Evolutionary conservation across 495 filamentous ascomycete species (phyloP).

Genomic region (Penicillium verhagenii): DNA sequence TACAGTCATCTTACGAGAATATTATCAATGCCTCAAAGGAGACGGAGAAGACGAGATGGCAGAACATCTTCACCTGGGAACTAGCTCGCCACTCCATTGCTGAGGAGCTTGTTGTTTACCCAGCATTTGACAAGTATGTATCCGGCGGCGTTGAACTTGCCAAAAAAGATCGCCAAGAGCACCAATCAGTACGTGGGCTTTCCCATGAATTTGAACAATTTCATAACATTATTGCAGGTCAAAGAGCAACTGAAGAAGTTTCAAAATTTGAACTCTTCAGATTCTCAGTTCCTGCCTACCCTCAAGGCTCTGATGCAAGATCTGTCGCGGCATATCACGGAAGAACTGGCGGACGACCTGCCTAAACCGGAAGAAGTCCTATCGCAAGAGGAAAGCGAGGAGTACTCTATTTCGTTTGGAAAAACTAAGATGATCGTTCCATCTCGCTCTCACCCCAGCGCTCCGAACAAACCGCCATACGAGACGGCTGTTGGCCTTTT

Average conservation of each 20-base stretch:
- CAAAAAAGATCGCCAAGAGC: conserved; percentile 58
- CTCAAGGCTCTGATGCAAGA: conserved; percentile 52
- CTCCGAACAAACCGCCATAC: conserved; percentile 35
- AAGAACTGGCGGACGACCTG: conserved; percentile 59
- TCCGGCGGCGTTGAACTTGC: conserved; percentile 50
- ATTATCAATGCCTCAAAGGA: conserved; percentile 49
- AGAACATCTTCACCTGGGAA: conserved; percentile 72
- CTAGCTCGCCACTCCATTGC: conserved; percentile 63
- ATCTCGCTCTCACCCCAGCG: conserved; percentile 52
- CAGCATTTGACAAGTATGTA: conserved; percentile 60
- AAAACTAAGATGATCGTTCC: conserved; percentile 63
- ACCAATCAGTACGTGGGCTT: conserved; percentile 44
- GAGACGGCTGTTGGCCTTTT: conserved; percentile 32
- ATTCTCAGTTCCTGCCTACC: conserved; percentile 50
- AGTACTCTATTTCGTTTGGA: conserved; percentile 51
- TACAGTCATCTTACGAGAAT: conserved; percentile 57
- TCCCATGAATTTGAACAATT: no score
- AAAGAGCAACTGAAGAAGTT: conserved; percentile 62
- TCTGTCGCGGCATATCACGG: conserved; percentile 57
- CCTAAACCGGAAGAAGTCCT: conserved; percentile 52
- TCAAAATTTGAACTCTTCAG: conserved; percentile 50
- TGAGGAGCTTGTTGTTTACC: conserved; percentile 71
- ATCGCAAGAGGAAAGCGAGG: conserved; percentile 32
- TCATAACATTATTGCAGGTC: conserved; percentile 42
- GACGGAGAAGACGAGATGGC: conserved; percentile 51